phyloP scores from a whole-genome alignment of 2,329 filamentous ascomycete species.

The Phialemoniopsis sp. region DNA sequence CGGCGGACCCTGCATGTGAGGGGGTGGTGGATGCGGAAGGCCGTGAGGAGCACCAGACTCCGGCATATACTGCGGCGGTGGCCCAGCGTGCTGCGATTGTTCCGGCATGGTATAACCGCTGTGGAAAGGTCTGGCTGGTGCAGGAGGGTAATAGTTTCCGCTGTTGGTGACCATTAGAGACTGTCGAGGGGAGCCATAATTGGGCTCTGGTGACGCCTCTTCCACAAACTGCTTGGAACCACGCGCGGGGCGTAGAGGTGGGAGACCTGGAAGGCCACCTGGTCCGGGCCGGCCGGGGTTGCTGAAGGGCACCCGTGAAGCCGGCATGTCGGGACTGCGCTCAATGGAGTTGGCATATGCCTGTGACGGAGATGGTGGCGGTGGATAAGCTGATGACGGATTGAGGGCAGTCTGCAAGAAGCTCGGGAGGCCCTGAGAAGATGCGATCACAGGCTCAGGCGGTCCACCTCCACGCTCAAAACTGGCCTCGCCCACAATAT shows the following conservation, averaged over 20 bases:
- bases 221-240: not conserved
- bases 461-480: no score
- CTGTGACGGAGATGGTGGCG: no score
- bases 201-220: not conserved
- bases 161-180: not conserved
- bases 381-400: not conserved
- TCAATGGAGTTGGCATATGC: no score
- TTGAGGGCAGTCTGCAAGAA: slow-evolving; percentile 10
- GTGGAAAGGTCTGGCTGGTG: not conserved
- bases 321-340: no score
- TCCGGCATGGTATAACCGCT: not conserved
- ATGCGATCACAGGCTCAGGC: no score
- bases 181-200: not conserved
- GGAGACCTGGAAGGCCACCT: slow-evolving; percentile 1
- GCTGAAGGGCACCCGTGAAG: not conserved
- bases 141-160: not conserved
- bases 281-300: not conserved
- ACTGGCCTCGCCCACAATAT: no score
- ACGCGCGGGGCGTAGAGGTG: not conserved
- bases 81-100: not conserved
- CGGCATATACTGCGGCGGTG: not conserved
- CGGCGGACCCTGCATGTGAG: not conserved
- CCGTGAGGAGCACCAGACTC: not conserved
- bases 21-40: not conserved
- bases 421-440: no score